These are phyloP conservation scores for Solanum chilense DNA, from an alignment of 257 asterid genomes.

Conservation along the genomic window DNA sequence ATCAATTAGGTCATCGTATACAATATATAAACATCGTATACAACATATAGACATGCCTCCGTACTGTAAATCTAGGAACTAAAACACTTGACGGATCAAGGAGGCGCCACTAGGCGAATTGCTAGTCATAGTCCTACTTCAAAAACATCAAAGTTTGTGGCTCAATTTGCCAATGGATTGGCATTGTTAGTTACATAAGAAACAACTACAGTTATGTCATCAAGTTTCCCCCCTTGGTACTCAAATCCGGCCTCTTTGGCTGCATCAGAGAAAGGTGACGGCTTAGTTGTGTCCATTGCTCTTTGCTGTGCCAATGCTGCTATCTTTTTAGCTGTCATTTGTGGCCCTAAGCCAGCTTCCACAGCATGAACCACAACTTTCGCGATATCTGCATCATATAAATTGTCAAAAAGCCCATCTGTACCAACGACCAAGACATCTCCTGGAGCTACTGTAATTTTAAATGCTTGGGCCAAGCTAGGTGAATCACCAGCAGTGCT, in stretches of 20 bases:
- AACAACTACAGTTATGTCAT: slow-evolving; percentile 1
- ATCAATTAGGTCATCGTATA: background rate
- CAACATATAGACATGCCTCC: background rate
- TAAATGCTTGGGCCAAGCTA: background rate
- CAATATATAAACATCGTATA: background rate
- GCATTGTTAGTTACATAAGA: background rate
- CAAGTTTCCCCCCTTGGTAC: slow-evolving; percentile 3
- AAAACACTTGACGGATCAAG: background rate
- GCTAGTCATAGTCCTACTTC: background rate
- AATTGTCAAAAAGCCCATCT: slow-evolving; percentile 8
- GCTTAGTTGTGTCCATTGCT: background rate
- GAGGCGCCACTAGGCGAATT: background rate
- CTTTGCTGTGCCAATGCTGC: slow-evolving; percentile 7
- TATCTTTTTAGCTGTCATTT: slow-evolving; percentile 1
- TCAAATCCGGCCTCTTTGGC: slow-evolving; percentile 1
- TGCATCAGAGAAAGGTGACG: slow-evolving; percentile 4
- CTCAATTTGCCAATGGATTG: background rate
- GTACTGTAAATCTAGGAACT: background rate
- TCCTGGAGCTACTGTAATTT: slow-evolving; percentile 5
- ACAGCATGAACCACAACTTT: background rate
- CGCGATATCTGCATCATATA: background rate
- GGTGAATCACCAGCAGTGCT: background rate
- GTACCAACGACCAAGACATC: slow-evolving; percentile 2
- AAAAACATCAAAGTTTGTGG: background rate
- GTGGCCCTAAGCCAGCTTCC: background rate